These are phyloP conservation scores for Botrytis medusae DNA, from an alignment of 2,329 filamentous ascomycete species.

Conservation along the genomic window DNA sequence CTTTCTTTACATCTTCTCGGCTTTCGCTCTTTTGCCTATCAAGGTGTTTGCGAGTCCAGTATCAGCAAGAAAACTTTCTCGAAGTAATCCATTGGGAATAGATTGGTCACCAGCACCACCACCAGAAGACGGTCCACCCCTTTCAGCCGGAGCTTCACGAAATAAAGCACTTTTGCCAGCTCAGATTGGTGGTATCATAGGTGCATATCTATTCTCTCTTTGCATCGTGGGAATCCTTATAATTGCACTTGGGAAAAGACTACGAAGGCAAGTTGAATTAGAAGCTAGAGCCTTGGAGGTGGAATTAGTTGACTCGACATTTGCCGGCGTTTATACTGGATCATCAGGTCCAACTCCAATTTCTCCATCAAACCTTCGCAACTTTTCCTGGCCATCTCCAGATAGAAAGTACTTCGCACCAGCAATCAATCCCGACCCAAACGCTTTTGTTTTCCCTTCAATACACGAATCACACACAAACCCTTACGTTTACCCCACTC, in stretches of 20 bases:
- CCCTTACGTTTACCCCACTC: conserved; percentile 50
- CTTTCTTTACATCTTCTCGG: neutral
- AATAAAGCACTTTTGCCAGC: conserved; percentile 69
- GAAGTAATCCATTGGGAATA: conserved; percentile 38
- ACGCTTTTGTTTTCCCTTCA: conserved; percentile 19
- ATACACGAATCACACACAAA: conserved; percentile 31
- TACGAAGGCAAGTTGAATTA: conserved; percentile 40
- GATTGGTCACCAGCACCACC: conserved; percentile 58
- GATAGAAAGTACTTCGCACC: conserved; percentile 27
- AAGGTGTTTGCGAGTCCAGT: conserved; percentile 7
- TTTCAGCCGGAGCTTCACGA: conserved; percentile 58
- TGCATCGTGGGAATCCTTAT: conserved; percentile 69
- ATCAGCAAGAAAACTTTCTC: neutral
- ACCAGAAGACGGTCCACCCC: conserved; percentile 58
- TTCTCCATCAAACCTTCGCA: conserved; percentile 37
- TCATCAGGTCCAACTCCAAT: conserved; percentile 29
- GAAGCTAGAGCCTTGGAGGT: conserved; percentile 34
- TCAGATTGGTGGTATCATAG: conserved; percentile 81
- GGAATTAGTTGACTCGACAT: conserved; percentile 39
- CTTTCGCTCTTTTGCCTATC: neutral
- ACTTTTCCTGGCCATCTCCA: conserved; percentile 55
- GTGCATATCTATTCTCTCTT: conserved; percentile 76
- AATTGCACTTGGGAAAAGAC: conserved; percentile 59
- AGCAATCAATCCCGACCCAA: conserved; percentile 10
- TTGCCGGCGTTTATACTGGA: conserved; percentile 11